Base-by-base conservation (phyloP, 495 filamentous ascomycete species). In the Lepraria neglecta region DNA sequence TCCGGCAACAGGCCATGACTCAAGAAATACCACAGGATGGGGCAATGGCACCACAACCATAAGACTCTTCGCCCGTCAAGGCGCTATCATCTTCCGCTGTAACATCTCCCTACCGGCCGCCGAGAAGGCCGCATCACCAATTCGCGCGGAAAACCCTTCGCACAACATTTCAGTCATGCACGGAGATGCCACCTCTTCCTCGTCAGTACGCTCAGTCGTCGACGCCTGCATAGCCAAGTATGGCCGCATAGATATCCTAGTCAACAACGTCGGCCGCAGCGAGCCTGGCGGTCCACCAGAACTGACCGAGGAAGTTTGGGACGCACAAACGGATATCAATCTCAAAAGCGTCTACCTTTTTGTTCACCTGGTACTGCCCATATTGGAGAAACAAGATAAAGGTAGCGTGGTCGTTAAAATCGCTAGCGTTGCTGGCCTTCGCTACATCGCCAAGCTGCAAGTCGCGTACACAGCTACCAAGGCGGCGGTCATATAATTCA, bases 241-340 rank as follows among this genome's bases (percentile, higher is more conserved):
- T 58, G 78, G 77, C 33, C 71, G 80, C 1, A 80, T 84, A 19
- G 80, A 84, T 60, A 80, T 84, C 43, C 72, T 84, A 5, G 69
- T 83, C 14, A 82, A 81, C 63, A 82, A 81, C 60, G 80, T 83
- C 0, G 81, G 80, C 6, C 62, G 67, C 21, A 75, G 69, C 19
- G 74, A 82, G 63, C 75, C 79, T 0, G 80, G 80, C 0, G 74
- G 75, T 53, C 78, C 80, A 2, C 78, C 75, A 9, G 69, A 71
- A 17, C 76, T 82, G 73, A 19, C 33, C 0, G 79, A 81, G 59
- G 72, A 77, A 12, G 63, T 73, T 0, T 82, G 78, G 78, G 74
- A 82, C 64, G 46, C 58, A 19, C 80, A 82, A 66, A 70, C 77
- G 11, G 74, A 79, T 47, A 61, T 82, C 28, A 83, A 82, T 53